Base-by-base conservation (phyloP, 148 eudicot species). In the Beta vulgaris region DNA sequence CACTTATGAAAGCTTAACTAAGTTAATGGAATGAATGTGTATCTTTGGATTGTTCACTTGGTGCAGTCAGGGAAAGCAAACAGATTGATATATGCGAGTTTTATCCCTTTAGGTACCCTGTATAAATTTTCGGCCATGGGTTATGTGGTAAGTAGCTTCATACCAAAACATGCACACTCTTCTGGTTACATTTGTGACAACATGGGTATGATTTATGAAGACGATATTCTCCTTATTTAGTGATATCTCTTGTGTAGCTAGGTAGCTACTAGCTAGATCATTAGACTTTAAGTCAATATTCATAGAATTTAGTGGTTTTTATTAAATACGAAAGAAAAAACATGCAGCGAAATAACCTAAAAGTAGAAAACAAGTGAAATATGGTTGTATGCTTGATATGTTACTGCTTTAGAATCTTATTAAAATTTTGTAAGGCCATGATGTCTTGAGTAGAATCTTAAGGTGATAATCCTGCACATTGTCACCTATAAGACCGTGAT, bases 1-100 rank as follows among this genome's bases (percentile, higher is more conserved):
- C 34, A 72, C 77, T 73, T 53, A 59, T 71, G 66, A 77, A 79
- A 76, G 66, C 63, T 63, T 54, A 49, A 72, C 31, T 32, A 11
- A 5, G 61, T 23, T 58, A 72, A 31, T 60, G 39, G 61, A 77
- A 43, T 44, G 53, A 48, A 7, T 48, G 18, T 48, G 53, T 12
- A 7, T 0, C 3, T 46, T 16, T 7, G 18, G 25, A 21, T 6
- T n/a, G 7, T 11, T 51, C 57, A 6, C 31, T 57, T n/a, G 53
- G 63, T 66, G 51, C 77, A 57, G 68, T 51, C 16, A 40, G 40
- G 15, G 25, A 16, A 46, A 51, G 69, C 66, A 51, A 36, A 72
- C 19, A 59, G 48, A 25, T 18, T 32, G 55, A 29, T 67, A 2
- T 12, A 48, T 46, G 19, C 23, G 44, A 35, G 53, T 11, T 36